Evolutionary conservation across 2,329 filamentous ascomycete genomes (phyloP), one percentile per base, ranked within the genome.

Genomic region (Cercospora sp.): DNA sequence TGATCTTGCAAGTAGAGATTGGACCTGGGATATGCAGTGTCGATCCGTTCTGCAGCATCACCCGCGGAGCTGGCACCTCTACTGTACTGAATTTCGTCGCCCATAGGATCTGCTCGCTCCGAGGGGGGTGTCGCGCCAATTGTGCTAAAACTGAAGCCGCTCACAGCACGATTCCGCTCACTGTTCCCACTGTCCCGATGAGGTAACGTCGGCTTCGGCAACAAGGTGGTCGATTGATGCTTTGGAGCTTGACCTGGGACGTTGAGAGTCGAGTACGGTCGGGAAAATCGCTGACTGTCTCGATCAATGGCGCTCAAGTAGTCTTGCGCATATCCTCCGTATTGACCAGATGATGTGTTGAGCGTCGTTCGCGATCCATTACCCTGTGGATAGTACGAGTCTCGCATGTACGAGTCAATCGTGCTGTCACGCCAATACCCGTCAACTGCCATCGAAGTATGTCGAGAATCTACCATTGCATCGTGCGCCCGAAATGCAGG

Each of bases 401-500:
- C 70, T 20, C 65, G 67, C 70, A 72, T 71, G 60, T 73, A 73
- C 23, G 67, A 64, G 42, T 73, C 70, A 58, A 74, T 73, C 10
- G 72, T 73, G 51, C 70, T 71, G 26, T 70, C 72, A 16, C 72
- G 68, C 72, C 72, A 74, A 55, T 72, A 73, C 5, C 70, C 72
- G 16, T 70, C 60, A 16, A 45, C 51, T 26, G 67, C 55, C 58
- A 60, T 58, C 5, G 72, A 72, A 23, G 66, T 66, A n/a, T 64
- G 66, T 23, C 69, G 63, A 48, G 66, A 69, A 20, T 67, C 58
- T 16, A 67, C 72, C 51, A 77, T 58, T 2, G 75, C 74, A 26
- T 72, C 74, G 59, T 75, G 72, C 5, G 70, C 72, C 6, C 74
- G 71, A 60, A 75, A 75, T 5, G 72, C 75, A 28, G 74, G 74